Evolutionary conservation across 2,329 filamentous ascomycete genomes (phyloP), one percentile per base, ranked within the genome.

Genomic region (Lasiodiplodia gonubiensis): DNA sequence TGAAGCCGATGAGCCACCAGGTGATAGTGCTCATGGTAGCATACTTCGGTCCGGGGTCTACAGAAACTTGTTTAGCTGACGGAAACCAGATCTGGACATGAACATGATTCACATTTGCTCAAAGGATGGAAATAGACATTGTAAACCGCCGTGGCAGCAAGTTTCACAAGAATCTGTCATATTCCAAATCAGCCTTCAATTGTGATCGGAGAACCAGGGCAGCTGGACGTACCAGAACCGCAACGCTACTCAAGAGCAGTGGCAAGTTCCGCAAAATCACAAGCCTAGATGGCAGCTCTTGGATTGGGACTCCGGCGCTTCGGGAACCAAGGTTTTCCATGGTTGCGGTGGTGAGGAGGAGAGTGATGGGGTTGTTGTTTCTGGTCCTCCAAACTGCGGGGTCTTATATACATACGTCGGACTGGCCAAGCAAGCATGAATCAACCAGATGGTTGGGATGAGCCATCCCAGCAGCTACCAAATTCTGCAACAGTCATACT

Each of bases 121-220:
- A 84, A 74, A 4, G 82, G 81, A 37, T 82, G 79, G 66, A 84
- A 79, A 69, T 75, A 82, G n/a, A 79, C 68, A 66, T 77, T 78
- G 71, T 82, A 80, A 33, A 80, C 68, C 7, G 30, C 59, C 27
- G 59, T 63, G 12, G 59, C 42, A 30, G 37, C 11, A n/a, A 63
- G 35, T 18, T 63, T 52, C 0, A 63, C 18, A 11, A 51, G 1
- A 14, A 63, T n/a, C 59, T 63, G 21, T 14, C 5, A 16, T n/a
- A 3, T 2, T 7, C 14, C 25, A 33, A 14, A 21, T 54, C 25
- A 54, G 52, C 2, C 10, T 3, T n/a, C 18, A 2, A 46, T n/a
- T 46, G 7, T 10, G 42, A 14, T 10, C 1, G 39, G 8, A 21
- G 3, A 18, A 10, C 7, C 3, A 46, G 42, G 42, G n/a, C 42